Evolutionary conservation across 805 yeast genomes (phyloP).

Genomic region (Sungouiella thailandica): DNA sequence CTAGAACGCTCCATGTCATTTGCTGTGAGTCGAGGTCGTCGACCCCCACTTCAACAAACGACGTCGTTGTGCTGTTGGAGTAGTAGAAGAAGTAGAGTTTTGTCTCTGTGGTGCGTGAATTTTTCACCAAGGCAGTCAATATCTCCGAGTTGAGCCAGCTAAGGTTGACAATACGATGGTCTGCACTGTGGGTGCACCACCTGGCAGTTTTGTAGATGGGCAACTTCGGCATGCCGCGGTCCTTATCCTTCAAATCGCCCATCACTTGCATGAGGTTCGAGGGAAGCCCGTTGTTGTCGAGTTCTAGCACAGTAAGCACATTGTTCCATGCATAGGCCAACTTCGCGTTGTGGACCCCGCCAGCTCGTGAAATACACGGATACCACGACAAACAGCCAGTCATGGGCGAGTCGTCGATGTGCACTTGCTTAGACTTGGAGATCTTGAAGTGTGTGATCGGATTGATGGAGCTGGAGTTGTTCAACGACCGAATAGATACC

Average conservation of each 20-base stretch:
- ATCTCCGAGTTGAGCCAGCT: slow-evolving; percentile 47
- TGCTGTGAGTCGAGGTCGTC: slow-evolving; percentile 10
- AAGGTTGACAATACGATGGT: slow-evolving; percentile 36
- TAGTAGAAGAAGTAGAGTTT: slow-evolving; percentile 7
- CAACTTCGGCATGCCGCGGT: slow-evolving; percentile 27
- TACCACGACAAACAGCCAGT: slow-evolving; percentile 59
- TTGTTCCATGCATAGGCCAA: slow-evolving; percentile 72
- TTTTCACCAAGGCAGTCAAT: slow-evolving; percentile 19
- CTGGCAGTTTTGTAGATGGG: slow-evolving; percentile 20
- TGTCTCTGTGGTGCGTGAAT: slow-evolving; percentile 4
- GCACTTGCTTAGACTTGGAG: slow-evolving; percentile 39
- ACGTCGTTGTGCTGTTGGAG: not conserved
- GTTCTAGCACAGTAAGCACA: slow-evolving; percentile 49
- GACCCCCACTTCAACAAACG: slow-evolving; percentile 5
- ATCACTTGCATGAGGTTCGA: slow-evolving; percentile 20
- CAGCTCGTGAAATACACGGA: slow-evolving; percentile 36
- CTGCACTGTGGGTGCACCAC: slow-evolving; percentile 15
- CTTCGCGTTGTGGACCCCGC: slow-evolving; percentile 25
- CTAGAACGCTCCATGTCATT: slow-evolving; percentile 1
- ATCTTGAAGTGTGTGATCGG: slow-evolving; percentile 49
- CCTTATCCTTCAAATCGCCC: slow-evolving; percentile 33
- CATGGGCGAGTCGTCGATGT: slow-evolving; percentile 17
- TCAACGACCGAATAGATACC: slow-evolving; percentile 48
- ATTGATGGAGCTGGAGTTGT: slow-evolving; percentile 20
- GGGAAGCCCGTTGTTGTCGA: slow-evolving; percentile 35